Evolutionary conservation across 495 filamentous ascomycete genomes (phyloP), one percentile per base, ranked within the genome.

Genomic region (Talaromyces proteolyticus): DNA sequence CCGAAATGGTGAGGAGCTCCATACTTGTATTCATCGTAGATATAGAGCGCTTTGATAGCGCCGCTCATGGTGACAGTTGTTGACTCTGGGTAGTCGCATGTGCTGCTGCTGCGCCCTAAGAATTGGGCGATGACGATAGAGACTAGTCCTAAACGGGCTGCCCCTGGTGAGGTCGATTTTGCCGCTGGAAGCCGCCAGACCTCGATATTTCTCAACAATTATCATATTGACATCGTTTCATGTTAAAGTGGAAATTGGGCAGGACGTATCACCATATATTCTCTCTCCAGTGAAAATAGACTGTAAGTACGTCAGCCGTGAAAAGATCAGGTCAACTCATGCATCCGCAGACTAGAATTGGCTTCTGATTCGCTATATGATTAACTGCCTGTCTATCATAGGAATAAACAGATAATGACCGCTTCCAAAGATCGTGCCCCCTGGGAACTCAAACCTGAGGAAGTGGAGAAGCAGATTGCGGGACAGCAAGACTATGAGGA

Each of bases 41-140:
- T 90, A 77, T 96, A 94, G 60, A 98, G 72, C 58, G 93, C 93
- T 77, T 96, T 91, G 60, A 98, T 86, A 64, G 87, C 82, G 70
- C 87, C 82, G 78, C 84, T 89, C 81, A 89, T 89, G 53, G 53
- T 73, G 57, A 41, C 55, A 56, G 54, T 57, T 46, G 49, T 24
- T 39, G 17, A 20, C 16, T 21, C 18, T 29, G 39, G 14, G 37
- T 37, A 19, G 46, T 52, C 52, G 57, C 60, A 59, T 58, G 52
- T 57, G 58, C 57, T 53, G 50, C 50, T 51, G n/a, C n/a, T n/a
- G n/a, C n/a, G n/a, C n/a, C n/a, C n/a, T n/a, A n/a, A n/a, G n/a
- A n/a, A n/a, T n/a, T n/a, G n/a, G n/a, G n/a, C n/a, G n/a, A n/a
- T n/a, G n/a, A n/a, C n/a, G n/a, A n/a, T n/a, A n/a, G n/a, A n/a